Percentiles rank a stretch among this genome's conserved stretches.
These are phyloP conservation scores for Chalciporus sphaerocephalus DNA, from an alignment of 768 basidiomycete genomes.

Conservation along the genomic window DNA sequence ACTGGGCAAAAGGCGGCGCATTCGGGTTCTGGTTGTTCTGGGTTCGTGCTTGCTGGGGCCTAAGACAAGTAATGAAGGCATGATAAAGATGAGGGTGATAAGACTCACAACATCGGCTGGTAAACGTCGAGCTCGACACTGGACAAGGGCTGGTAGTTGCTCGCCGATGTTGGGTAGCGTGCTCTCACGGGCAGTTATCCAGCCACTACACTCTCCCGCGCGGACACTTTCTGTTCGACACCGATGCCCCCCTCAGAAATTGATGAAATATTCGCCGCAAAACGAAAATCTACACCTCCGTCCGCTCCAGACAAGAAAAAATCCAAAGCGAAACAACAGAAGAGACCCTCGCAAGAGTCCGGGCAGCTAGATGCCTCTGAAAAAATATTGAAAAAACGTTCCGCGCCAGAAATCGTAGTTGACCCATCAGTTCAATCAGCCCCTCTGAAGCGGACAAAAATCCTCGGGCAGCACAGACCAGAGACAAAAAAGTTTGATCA, in stretches of 20 bases:
- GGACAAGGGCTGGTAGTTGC: slow-evolving; percentile 8
- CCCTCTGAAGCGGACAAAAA: slow-evolving; percentile 38
- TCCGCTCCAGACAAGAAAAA: slow-evolving; percentile 42
- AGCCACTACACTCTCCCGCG: slow-evolving; percentile 11
- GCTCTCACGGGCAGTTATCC: not conserved
- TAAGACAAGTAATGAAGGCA: slow-evolving; percentile 22
- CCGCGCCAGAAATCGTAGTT: slow-evolving; percentile 55
- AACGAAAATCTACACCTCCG: slow-evolving; percentile 38
- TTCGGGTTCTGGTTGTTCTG: slow-evolving; percentile 17
- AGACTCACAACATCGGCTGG: slow-evolving; percentile 33
- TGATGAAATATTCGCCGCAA: slow-evolving; percentile 76
- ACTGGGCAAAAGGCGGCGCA: slow-evolving; percentile 19
- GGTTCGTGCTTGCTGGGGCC: slow-evolving; percentile 37
- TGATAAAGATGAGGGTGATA: not conserved
- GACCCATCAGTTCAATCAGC: slow-evolving; percentile 51
- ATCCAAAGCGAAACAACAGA: slow-evolving; percentile 27
- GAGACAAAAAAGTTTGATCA: slow-evolving; percentile 24
- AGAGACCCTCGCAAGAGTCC: slow-evolving; percentile 6
- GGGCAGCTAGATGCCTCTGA: not conserved
- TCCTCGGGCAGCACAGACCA: slow-evolving; percentile 13
- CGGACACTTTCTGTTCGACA: slow-evolving; percentile 12
- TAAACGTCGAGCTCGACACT: slow-evolving; percentile 20
- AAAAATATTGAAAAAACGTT: slow-evolving; percentile 26
- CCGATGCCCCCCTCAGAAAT: slow-evolving; percentile 66
- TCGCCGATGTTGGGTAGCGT: not conserved